Evolutionary conservation across 2,329 filamentous ascomycete genomes (phyloP).

Genomic region (Exophiala alcalophila): DNA sequence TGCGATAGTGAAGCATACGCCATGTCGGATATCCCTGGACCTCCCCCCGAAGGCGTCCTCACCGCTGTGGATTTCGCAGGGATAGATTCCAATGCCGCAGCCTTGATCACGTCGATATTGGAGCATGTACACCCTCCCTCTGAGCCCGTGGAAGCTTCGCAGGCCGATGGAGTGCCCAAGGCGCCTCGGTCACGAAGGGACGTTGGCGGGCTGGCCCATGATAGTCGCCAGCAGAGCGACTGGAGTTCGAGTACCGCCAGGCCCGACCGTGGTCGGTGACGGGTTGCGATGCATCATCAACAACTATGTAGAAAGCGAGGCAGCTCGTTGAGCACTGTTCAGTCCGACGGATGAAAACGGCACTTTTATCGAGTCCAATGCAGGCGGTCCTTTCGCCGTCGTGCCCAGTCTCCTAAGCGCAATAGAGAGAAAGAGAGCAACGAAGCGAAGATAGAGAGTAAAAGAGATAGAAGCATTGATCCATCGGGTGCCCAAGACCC

Average conservation of each 20-base stretch:
- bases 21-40: conserved; percentile 21
- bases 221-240: conserved; percentile 17
- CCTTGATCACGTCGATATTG: conserved; percentile 6
- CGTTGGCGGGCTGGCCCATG: conserved; percentile 14
- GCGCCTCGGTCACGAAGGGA: conserved; percentile 6
- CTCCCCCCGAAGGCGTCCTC: conserved; percentile 16
- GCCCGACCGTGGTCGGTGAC: too few species aligned
- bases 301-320: too few species aligned
- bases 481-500: too few species aligned
- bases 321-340: too few species aligned
- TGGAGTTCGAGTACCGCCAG: conserved; percentile 24
- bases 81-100: conserved; percentile 6
- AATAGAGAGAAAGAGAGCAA: too few species aligned
- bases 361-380: too few species aligned
- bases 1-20: conserved; percentile 2
- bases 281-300: too few species aligned
- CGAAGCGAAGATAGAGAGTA: too few species aligned
- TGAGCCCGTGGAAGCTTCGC: background rate
- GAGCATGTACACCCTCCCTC: conserved; percentile 1
- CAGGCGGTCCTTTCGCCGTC: too few species aligned
- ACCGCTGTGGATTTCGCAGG: conserved; percentile 7
- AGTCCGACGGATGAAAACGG: too few species aligned
- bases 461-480: too few species aligned
- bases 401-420: too few species aligned
- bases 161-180: background rate